Conservation (phyloP, 2,329 filamentous ascomycete species). For the Colletotrichum tabaci region DNA sequence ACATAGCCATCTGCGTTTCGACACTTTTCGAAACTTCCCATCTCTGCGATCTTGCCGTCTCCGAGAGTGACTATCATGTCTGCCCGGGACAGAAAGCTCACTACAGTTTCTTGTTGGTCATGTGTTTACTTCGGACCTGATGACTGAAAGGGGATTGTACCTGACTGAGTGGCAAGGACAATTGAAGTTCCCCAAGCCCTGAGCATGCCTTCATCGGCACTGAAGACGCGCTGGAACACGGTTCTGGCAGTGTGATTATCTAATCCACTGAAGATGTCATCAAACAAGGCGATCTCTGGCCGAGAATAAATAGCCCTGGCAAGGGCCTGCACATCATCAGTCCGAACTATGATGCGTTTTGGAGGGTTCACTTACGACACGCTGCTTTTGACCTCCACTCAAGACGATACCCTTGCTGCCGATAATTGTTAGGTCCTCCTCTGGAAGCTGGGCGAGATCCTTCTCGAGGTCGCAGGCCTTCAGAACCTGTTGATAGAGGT, state of each 20-base stretch:
- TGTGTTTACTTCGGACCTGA: not conserved
- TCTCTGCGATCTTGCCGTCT: slow-evolving; percentile 52
- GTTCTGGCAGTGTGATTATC: slow-evolving; percentile 52
- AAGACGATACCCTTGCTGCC: slow-evolving; percentile 62
- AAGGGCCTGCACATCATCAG: slow-evolving; percentile 49
- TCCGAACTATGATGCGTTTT: too few relatives aligned
- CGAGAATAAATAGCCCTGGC: slow-evolving; percentile 57
- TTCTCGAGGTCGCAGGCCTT: slow-evolving; percentile 52
- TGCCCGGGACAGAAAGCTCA: slow-evolving; percentile 50
- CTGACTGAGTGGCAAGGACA: slow-evolving; percentile 55
- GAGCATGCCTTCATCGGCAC: slow-evolving; percentile 46
- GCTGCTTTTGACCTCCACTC: slow-evolving; percentile 63
- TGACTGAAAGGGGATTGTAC: slow-evolving; percentile 32
- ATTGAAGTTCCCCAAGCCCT: slow-evolving; percentile 52
- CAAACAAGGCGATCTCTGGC: slow-evolving; percentile 51
- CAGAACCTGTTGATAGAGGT: slow-evolving; percentile 47
- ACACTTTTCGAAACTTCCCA: slow-evolving; percentile 53
- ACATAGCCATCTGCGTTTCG: slow-evolving; percentile 52
- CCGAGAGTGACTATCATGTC: slow-evolving; percentile 54
- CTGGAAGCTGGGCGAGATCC: slow-evolving; percentile 51
- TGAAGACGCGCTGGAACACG: slow-evolving; percentile 51
- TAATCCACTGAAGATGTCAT: slow-evolving; percentile 57
- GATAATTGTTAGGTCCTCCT: slow-evolving; percentile 56
- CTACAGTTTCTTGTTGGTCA: not conserved
- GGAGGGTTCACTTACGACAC: slow-evolving; percentile 50